These are phyloP conservation scores for Pseudovirgaria hyperparasitica DNA, from an alignment of 2,329 filamentous ascomycete species.

Conservation along the genomic window DNA sequence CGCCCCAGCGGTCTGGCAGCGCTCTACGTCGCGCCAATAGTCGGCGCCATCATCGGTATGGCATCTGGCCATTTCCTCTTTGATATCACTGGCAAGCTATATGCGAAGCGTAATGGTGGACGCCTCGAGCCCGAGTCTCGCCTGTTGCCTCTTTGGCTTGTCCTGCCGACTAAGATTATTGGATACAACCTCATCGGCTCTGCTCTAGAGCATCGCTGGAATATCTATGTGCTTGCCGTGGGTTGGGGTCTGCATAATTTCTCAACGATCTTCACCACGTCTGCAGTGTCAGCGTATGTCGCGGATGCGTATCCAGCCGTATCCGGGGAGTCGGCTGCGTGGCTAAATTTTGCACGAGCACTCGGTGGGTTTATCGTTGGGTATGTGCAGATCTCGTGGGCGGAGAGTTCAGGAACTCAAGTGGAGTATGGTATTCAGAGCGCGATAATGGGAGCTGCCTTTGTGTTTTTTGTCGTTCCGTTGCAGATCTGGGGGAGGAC, in stretches of 20 bases:
- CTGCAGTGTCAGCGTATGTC: slow-evolving; percentile 21
- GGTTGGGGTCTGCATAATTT: slow-evolving; percentile 24
- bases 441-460: slow-evolving; percentile 17
- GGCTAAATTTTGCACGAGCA: slow-evolving; percentile 21
- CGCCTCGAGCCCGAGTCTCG: slow-evolving; percentile 19
- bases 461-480: slow-evolving; percentile 11
- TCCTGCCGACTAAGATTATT: slow-evolving; percentile 16
- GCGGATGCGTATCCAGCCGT: slow-evolving; percentile 21
- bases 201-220: slow-evolving; percentile 18
- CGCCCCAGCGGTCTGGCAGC: slow-evolving; percentile 13
- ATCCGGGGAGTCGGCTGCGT: slow-evolving; percentile 18
- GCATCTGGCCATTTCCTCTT: slow-evolving; percentile 25
- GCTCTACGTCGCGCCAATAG: slow-evolving; percentile 22
- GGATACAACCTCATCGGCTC: slow-evolving; percentile 21
- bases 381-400: slow-evolving; percentile 24
- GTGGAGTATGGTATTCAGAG: slow-evolving; percentile 23
- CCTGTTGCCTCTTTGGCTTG: slow-evolving; percentile 19
- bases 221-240: slow-evolving; percentile 19
- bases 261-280: slow-evolving; percentile 18
- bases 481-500: slow-evolving; percentile 17
- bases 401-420: slow-evolving; percentile 14
- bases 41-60: slow-evolving; percentile 20
- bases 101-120: slow-evolving; percentile 18
- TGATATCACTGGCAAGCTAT: slow-evolving; percentile 19
- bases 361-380: slow-evolving; percentile 20